phyloP scores from a whole-genome alignment of 1,284 basidiomycete genomes.

The Apiotrichum brassicae region DNA sequence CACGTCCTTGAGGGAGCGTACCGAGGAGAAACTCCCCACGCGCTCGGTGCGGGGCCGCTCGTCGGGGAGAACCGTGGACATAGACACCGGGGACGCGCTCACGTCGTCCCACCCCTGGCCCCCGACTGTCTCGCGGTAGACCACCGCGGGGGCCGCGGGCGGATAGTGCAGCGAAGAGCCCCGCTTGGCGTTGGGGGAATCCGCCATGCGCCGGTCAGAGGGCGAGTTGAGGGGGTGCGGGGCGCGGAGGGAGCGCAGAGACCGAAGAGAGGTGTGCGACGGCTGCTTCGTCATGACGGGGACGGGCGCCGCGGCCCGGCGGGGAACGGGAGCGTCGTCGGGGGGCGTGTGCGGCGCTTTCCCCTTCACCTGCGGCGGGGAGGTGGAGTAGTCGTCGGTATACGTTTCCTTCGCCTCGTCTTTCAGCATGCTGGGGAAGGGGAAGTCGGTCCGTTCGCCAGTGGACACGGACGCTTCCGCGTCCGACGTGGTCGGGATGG shows the following conservation, averaged over 20 bases:
- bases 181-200: slow-evolving; percentile 17
- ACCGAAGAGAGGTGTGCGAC: slow-evolving; percentile 37
- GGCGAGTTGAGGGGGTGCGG: slow-evolving; percentile 45
- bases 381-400: neutral
- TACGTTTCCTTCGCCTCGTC: neutral
- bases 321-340: too few species aligned
- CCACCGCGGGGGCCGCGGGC: slow-evolving; percentile 37
- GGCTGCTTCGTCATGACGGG: neutral
- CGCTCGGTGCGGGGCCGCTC: slow-evolving; percentile 4
- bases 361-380: too few species aligned
- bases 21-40: slow-evolving; percentile 21
- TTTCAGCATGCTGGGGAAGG: slow-evolving; percentile 7
- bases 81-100: neutral
- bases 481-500: neutral
- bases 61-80: neutral
- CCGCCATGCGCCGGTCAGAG: slow-evolving; percentile 14
- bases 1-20: slow-evolving; percentile 19
- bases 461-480: neutral
- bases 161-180: slow-evolving; percentile 38
- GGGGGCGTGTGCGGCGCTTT: too few species aligned
- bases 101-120: slow-evolving; percentile 32
- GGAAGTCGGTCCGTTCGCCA: neutral
- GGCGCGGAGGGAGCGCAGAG: slow-evolving; percentile 37
- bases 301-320: neutral
- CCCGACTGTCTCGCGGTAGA: slow-evolving; percentile 31